phyloP scores from a whole-genome alignment of 75 land plant species.

The Sequoiadendron giganteum region DNA sequence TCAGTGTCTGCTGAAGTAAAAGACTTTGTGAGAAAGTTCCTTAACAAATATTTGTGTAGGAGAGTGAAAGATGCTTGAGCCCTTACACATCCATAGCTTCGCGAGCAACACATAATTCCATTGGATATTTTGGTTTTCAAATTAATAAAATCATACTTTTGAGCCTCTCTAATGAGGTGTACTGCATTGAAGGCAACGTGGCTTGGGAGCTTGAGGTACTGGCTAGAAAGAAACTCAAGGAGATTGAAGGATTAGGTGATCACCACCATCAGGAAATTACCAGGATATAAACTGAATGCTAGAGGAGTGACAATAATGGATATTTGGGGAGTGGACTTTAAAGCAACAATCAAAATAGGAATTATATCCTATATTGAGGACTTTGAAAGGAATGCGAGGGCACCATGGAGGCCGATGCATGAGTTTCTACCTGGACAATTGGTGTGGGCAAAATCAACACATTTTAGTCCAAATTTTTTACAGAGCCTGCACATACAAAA shows the following conservation, averaged over 20 bases:
- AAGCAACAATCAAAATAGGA: conserved; percentile 35
- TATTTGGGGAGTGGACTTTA: conserved; percentile 51
- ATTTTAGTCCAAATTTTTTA: too few species aligned
- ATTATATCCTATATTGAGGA: conserved; percentile 32
- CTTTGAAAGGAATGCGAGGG: conserved; percentile 22
- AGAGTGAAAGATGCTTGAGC: conserved; percentile 70
- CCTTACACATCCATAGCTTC: conserved; percentile 87
- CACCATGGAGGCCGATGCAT: too few species aligned
- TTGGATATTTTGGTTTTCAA: conserved; percentile 82
- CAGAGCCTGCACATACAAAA: too few species aligned
- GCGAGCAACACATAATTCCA: conserved; percentile 54
- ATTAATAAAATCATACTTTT: conserved; percentile 76
- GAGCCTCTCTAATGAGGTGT: conserved; percentile 76
- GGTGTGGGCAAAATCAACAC: too few species aligned
- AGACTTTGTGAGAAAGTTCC: conserved; percentile 62
- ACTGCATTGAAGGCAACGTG: conserved; percentile 81
- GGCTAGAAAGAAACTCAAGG: conserved; percentile 42
- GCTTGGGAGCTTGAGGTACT: conserved; percentile 59
- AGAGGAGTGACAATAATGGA: conserved; percentile 43
- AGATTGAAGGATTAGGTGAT: conserved; percentile 46
- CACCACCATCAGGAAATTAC: conserved; percentile 55
- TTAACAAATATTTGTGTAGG: conserved; percentile 46
- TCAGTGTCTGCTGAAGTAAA: conserved; percentile 56
- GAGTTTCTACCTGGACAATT: too few species aligned
- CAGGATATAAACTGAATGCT: conserved; percentile 42